A percentile compares a stretch with the other conserved stretches of the same genome.
phyloP scores from a whole-genome alignment of 192 early-diverging fungal species.

The Fimicolochytrium jonesii region DNA sequence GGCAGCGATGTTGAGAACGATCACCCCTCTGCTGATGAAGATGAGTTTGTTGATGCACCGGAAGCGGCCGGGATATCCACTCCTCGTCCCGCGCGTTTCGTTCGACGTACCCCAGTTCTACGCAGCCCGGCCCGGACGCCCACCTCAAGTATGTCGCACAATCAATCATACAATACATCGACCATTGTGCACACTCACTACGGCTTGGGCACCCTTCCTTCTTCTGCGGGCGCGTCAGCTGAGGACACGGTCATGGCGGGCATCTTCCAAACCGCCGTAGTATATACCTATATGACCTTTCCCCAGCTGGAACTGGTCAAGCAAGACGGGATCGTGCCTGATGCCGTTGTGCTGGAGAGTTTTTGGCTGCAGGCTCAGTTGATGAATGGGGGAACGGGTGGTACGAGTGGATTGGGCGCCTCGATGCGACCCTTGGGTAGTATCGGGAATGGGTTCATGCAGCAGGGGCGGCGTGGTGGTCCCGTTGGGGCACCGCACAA shows the following conservation, averaged over 20 bases:
- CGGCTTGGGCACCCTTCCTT: not conserved
- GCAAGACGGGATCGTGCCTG: constrained; percentile 36
- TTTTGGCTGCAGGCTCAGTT: constrained; percentile 48
- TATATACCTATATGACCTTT: constrained; percentile 48
- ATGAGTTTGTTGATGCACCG: not conserved
- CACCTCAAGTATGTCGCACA: not conserved
- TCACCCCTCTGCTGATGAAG: not conserved
- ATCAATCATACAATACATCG: not conserved
- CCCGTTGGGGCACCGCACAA: not conserved
- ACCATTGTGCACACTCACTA: constrained; percentile 6
- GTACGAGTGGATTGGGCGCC: constrained; percentile 10
- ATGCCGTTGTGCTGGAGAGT: constrained; percentile 30
- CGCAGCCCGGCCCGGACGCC: not conserved
- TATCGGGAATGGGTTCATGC: no score
- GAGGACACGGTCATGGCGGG: constrained; percentile 25
- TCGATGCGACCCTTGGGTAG: not conserved
- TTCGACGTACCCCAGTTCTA: not conserved
- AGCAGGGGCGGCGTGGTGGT: no score
- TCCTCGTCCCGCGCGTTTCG: not conserved
- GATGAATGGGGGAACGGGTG: constrained; percentile 12
- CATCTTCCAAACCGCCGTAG: constrained; percentile 36
- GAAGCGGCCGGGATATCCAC: not conserved
- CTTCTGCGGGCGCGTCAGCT: not conserved
- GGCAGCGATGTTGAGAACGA: constrained; percentile 4
- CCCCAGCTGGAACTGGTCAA: constrained; percentile 44